Percentiles rank a stretch among this genome's conserved stretches.
phyloP scores from a whole-genome alignment of 2,329 filamentous ascomycete genomes.

The Penicillium janthinellum region DNA sequence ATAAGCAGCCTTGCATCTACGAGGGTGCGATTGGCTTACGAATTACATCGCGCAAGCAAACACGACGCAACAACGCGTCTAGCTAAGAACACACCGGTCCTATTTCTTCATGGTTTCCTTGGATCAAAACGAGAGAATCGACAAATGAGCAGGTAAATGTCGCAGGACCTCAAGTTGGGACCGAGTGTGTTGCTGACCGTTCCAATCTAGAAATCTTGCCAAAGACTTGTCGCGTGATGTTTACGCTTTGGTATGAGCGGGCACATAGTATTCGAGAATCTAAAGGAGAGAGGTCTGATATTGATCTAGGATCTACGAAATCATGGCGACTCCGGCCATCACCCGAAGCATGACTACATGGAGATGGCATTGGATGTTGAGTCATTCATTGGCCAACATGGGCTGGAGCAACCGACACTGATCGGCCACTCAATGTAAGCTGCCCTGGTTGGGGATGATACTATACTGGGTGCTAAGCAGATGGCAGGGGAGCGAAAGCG shows the following conservation, averaged over 20 bases:
- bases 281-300: background rate
- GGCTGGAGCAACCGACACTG: conserved; percentile 12
- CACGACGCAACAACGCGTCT: background rate
- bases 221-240: conserved; percentile 10
- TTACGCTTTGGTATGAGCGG: conserved; percentile 24
- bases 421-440: conserved; percentile 18
- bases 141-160: conserved; percentile 78
- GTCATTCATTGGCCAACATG: conserved; percentile 21
- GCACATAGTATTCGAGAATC: background rate
- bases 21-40: conserved; percentile 11
- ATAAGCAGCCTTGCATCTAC: background rate
- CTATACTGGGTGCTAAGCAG: background rate
- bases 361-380: conserved; percentile 30
- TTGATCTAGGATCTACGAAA: conserved; percentile 74
- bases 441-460: background rate
- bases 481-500: conserved; percentile 20
- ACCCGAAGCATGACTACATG: conserved; percentile 24
- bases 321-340: conserved; percentile 84
- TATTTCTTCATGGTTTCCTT: conserved; percentile 89
- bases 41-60: conserved; percentile 6
- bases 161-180: background rate
- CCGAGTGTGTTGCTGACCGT: background rate
- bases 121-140: conserved; percentile 89
- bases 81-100: conserved; percentile 54
- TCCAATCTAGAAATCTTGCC: conserved; percentile 6